Base-by-base conservation (phyloP, 352 stramenopile species). In the Pythium guiyangense region DNA sequence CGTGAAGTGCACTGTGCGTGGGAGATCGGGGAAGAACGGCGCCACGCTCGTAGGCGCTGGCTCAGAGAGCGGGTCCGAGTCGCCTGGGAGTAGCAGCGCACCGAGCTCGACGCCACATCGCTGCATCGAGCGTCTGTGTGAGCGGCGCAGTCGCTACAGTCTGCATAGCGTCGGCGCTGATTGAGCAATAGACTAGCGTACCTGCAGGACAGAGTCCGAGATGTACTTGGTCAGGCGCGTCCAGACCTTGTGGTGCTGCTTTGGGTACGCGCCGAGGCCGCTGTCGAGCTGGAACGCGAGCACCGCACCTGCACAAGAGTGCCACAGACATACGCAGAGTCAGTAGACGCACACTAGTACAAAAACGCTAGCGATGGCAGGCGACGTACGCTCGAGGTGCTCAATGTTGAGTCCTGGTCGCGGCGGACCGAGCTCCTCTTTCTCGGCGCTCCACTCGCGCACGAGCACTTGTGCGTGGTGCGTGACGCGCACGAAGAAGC, bases 231-330 rank as follows among this genome's bases (percentile, higher is more conserved):
- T 90, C 5, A 95, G 68, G 34, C 75, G 74, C 43, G 70, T 70
- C 85, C 85, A 95, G 27, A 64, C 73, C 58, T 84, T 86, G 54
- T 73, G 26, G 60, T 95, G 83, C 55, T 91, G 78, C 67, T 84
- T 84, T 18, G 85, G 83, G 59, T 95, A 95, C 46, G 79, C 66
- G 2, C 83, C 85, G 22, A 95, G 66, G 14, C 83, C 80, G 42
- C 79, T 79, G 48, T 95, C 85, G 18, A 95, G 60, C 67, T 95
- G 81, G 62, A 93, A 95, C 18, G 73, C 77, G 37, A 77, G 52
- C 45, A 93, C 85, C 0, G 83, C 82, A 31, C 60, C 77, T 90
- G 44, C 26, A 56, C 49, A 40, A 34, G 9, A 22, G 14, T 5
- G 0, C 45, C n/a, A 8, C 6, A 37, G 2, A 15, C 43, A 39